These are phyloP conservation scores for Fusarium newnesense DNA, from an alignment of 2,329 filamentous ascomycete species.

Conservation along the genomic window DNA sequence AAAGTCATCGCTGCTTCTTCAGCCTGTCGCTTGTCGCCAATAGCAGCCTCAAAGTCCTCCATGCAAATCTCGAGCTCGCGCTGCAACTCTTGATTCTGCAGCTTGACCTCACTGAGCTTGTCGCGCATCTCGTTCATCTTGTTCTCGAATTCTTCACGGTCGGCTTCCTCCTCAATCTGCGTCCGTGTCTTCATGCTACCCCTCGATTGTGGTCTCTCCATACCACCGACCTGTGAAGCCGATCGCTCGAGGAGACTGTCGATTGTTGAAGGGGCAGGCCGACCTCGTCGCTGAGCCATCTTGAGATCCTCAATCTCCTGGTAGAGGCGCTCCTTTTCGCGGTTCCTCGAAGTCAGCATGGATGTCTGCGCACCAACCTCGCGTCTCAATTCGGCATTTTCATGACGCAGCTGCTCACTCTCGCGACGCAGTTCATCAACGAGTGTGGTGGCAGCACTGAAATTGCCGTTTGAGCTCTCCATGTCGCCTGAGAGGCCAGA, in stretches of 20 bases:
- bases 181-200: slow-evolving; percentile 77
- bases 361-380: slow-evolving; percentile 96
- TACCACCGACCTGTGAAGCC: slow-evolving; percentile 79
- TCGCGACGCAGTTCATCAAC: slow-evolving; percentile 79
- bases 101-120: slow-evolving; percentile 83
- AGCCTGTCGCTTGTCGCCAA: slow-evolving; percentile 69
- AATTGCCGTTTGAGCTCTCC: slow-evolving; percentile 62
- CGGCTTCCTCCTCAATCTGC: slow-evolving; percentile 72
- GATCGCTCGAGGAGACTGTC: slow-evolving; percentile 97
- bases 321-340: slow-evolving; percentile 93
- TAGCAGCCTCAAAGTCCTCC: slow-evolving; percentile 80
- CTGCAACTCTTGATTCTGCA: slow-evolving; percentile 90
- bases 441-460: slow-evolving; percentile 72
- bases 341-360: slow-evolving; percentile 95
- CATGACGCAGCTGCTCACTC: slow-evolving; percentile 82
- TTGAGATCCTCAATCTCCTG: slow-evolving; percentile 98
- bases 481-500: slow-evolving; percentile 61
- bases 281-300: slow-evolving; percentile 80
- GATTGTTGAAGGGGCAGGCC: slow-evolving; percentile 70
- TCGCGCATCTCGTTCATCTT: slow-evolving; percentile 86
- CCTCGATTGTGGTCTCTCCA: slow-evolving; percentile 78
- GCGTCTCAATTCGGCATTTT: slow-evolving; percentile 90
- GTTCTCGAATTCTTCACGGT: slow-evolving; percentile 87
- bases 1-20: slow-evolving; percentile 70
- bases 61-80: slow-evolving; percentile 83